Base-by-base conservation (phyloP, 345 rosid species). In the Euphorbia pulcherrima region DNA sequence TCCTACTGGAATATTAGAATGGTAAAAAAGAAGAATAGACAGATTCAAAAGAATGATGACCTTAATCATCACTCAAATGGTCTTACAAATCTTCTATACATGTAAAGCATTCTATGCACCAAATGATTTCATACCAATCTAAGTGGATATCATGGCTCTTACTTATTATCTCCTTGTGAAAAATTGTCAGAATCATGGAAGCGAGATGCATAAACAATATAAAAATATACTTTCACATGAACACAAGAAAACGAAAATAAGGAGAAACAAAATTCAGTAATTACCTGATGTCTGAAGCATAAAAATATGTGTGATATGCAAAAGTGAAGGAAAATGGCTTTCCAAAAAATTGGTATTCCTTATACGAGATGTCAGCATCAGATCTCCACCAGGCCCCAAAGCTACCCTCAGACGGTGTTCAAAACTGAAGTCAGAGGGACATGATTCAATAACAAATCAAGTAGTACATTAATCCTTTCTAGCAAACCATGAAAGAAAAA, bases 251-350 rank as follows among this genome's bases (percentile, higher is more conserved):
- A 8, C 13, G 6, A 13, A 41, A 52, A 39, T 24, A n/a, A 18
- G 44, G 48, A 23, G 10, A 51, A 50, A 28, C 26, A 41, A 58
- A 70, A 8, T 20, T 61, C 27, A 46, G 5, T 11, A 33, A 28
- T 54, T 58, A 93, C 98, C 94, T 90, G 85, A 90, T 86, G 75
- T 93, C 97, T n/a, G 98, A 90, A 69, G 90, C 94, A 65, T 87
- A 84, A 77, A 93, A 89, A 78, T 93, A 93, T 65, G 96, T 89
- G 78, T 93, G 97, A 78, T 93, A 93, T 21, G 98, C 96, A 79
- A 90, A 93, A 44, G 98, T 89, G 83, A 90, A 93, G 1, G 97
- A 54, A 75, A 93, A 90, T 9, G 88, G 90, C 79, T 87, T 93
- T 66, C 92, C 92, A 82, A 94, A 75, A 87, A 52, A 69, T 76